phyloP scores from a whole-genome alignment of 306 rosid genomes.

The Pachyrhizus erosus region DNA sequence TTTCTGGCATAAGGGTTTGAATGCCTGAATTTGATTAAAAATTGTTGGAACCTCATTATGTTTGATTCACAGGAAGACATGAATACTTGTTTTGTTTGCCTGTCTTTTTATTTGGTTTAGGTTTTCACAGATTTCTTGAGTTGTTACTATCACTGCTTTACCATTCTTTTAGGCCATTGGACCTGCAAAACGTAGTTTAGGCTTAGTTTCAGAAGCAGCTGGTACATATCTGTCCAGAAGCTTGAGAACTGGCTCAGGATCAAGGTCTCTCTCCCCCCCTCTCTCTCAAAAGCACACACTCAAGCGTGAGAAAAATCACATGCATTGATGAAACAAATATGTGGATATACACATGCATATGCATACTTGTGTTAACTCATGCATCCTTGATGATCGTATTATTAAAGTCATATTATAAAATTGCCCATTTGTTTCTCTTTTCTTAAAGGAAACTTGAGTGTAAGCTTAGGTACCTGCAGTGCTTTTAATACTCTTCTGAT shows the following conservation, averaged over 20 bases:
- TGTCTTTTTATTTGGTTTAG: background rate
- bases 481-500: background rate
- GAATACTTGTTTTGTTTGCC: slow-evolving; percentile 32
- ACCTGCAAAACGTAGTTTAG: slow-evolving; percentile 47
- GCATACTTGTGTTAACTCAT: background rate
- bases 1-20: background rate
- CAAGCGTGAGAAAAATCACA: background rate
- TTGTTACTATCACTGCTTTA: background rate
- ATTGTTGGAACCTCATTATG: background rate
- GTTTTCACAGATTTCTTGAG: background rate
- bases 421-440: background rate
- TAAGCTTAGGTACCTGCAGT: slow-evolving; percentile 14
- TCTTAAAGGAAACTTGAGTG: background rate
- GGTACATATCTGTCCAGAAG: slow-evolving; percentile 48
- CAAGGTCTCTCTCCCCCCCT: slow-evolving; percentile 53
- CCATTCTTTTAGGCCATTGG: slow-evolving; percentile 56
- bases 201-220: slow-evolving; percentile 48
- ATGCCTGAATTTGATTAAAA: slow-evolving; percentile 15
- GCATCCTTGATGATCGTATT: background rate
- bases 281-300: slow-evolving; percentile 15
- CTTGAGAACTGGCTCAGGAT: slow-evolving; percentile 49
- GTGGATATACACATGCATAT: background rate
- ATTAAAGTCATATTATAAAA: background rate
- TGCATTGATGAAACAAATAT: background rate
- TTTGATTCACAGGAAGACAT: slow-evolving; percentile 5